Evolutionary conservation across 805 yeast species (phyloP).

Genomic region (Priceomyces haplophilus): DNA sequence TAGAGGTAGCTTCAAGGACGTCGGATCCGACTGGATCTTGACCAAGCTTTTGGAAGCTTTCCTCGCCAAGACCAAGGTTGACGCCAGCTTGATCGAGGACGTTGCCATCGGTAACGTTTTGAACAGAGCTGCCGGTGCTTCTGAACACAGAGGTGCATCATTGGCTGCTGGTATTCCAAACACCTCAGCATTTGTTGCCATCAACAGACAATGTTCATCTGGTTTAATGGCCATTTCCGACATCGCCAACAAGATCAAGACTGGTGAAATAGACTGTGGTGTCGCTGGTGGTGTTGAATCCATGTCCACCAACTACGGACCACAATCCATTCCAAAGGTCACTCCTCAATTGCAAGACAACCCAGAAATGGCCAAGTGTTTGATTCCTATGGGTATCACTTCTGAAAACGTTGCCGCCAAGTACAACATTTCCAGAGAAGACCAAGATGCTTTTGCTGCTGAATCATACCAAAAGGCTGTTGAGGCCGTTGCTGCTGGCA

Average conservation of each 20-base stretch:
- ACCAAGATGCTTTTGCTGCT: slow-evolving; percentile 90
- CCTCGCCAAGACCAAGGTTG: slow-evolving; percentile 50
- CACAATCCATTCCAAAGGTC: slow-evolving; percentile 59
- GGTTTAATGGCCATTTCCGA: slow-evolving; percentile 89
- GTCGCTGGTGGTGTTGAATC: slow-evolving; percentile 92
- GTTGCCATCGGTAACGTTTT: slow-evolving; percentile 89
- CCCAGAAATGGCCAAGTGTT: slow-evolving; percentile 55
- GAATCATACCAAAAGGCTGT: slow-evolving; percentile 82
- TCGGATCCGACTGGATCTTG: slow-evolving; percentile 76
- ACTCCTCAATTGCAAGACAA: slow-evolving; percentile 31
- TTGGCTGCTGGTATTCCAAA: slow-evolving; percentile 90
- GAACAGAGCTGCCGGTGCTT: slow-evolving; percentile 91
- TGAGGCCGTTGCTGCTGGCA: slow-evolving; percentile 63
- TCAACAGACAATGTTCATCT: slow-evolving; percentile 94
- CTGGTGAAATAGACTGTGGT: slow-evolving; percentile 90
- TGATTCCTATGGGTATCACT: slow-evolving; percentile 95
- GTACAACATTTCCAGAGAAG: slow-evolving; percentile 60
- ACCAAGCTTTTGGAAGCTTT: slow-evolving; percentile 61
- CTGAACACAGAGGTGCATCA: slow-evolving; percentile 89
- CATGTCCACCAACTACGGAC: slow-evolving; percentile 89
- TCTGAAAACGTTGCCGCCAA: slow-evolving; percentile 82
- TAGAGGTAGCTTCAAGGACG: slow-evolving; percentile 80
- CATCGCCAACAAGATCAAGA: slow-evolving; percentile 80
- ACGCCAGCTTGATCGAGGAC: slow-evolving; percentile 64
- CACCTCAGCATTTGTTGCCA: slow-evolving; percentile 71